Evolutionary conservation across 1,284 basidiomycete species (phyloP), one percentile per base, ranked within the genome.

Genomic region (Ustilago loliicola): DNA sequence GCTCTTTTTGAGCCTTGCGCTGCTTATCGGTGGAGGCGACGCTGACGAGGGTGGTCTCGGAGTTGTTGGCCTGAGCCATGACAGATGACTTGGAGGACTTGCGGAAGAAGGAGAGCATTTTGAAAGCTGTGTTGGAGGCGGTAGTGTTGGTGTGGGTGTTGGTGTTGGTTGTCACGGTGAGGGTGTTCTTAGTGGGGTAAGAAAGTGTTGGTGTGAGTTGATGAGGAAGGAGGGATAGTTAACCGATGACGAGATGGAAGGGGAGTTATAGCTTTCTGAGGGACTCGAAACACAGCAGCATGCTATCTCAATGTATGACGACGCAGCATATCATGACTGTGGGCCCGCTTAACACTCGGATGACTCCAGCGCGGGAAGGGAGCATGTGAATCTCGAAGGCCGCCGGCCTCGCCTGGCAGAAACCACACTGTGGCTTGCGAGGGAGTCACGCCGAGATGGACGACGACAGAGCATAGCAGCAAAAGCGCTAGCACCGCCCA

Each of bases 101-200:
- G 64, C 73, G 73, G 68, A 71, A 59, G 71, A 72, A 45, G 13
- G 65, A 57, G 47, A 71, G 65, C 73, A 76, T 76, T 19, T 63
- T 62, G 73, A 34, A 34, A 27, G 45, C 32, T 51, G 25, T 47
- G 48, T 32, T 56, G 15, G 57, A 11, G 34, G 61, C 38, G 42
- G 56, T 32, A 5, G 52, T 51, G 60, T 27, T 57, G 1, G 57
- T n/a, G 48, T 50, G 36, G 19, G 23, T 64, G 21, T n/a, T 27
- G 36, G 55, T 55, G 29, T 29, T 15, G 48, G 25, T 34, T 23
- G 38, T 62, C 40, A 21, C 21, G 21, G 57, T 60, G 53, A n/a
- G n/a, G 58, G 10, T 40, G 27, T 36, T 19, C 27, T 50, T 25
- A 23, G 40, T 45, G 42, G 8, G 38, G 38, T 36, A 34, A 45